These are phyloP conservation scores for Candida pseudoviswanathii DNA, from an alignment of 1,139 yeast genomes.

Conservation along the genomic window DNA sequence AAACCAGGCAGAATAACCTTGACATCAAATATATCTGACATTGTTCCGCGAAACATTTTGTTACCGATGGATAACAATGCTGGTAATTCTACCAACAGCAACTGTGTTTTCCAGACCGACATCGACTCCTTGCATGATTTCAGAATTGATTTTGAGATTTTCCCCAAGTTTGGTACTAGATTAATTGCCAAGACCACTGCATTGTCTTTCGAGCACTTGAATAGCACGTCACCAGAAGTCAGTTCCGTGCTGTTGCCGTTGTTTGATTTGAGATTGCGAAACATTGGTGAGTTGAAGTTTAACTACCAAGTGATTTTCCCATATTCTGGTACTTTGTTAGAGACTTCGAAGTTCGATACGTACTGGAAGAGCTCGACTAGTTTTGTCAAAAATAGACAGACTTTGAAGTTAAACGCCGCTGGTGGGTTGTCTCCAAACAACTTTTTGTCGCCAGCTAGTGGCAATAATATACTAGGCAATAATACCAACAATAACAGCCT, in stretches of 20 bases:
- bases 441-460: conserved; percentile 34
- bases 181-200: conserved; percentile 88
- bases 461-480: conserved; percentile 14
- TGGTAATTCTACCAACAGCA: conserved; percentile 19
- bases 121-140: conserved; percentile 66
- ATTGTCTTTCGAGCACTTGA: conserved; percentile 52
- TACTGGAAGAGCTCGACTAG: conserved; percentile 89
- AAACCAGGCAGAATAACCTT: conserved; percentile 68
- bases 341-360: conserved; percentile 90
- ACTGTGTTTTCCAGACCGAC: conserved; percentile 85
- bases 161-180: conserved; percentile 93
- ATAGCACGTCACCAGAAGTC: conserved; percentile 48
- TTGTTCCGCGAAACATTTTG: conserved; percentile 83
- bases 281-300: conserved; percentile 79
- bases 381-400: conserved; percentile 35
- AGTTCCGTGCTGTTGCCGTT: conserved; percentile 67
- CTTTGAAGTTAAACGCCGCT: conserved; percentile 37
- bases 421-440: conserved; percentile 48
- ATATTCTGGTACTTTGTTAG: conserved; percentile 82
- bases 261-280: conserved; percentile 77
- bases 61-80: conserved; percentile 64
- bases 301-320: conserved; percentile 86
- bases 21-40: conserved; percentile 67
- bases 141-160: conserved; percentile 84
- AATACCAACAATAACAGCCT: conserved; percentile 8